A percentile compares a stretch with the other conserved stretches of the same genome.
phyloP scores from a whole-genome alignment of 129 eudicot genomes.

The Flaveria linearis region DNA sequence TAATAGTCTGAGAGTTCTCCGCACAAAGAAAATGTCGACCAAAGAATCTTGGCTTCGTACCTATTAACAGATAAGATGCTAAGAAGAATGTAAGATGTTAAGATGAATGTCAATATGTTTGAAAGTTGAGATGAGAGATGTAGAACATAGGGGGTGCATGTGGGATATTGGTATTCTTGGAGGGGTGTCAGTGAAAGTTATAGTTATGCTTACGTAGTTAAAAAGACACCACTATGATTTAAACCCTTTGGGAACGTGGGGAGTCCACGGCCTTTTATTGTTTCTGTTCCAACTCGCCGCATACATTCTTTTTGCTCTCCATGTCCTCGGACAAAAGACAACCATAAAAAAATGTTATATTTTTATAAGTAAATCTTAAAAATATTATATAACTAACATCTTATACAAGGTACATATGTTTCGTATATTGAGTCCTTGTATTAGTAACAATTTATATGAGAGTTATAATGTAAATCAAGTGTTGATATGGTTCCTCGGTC shows the following conservation, averaged over 20 bases:
- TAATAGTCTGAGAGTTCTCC: too few relatives aligned
- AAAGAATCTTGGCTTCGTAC: too few relatives aligned
- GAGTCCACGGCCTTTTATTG: slow-evolving; percentile 35
- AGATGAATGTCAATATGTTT: background rate
- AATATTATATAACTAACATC: background rate
- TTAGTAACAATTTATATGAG: background rate
- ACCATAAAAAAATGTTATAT: background rate
- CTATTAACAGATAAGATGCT: too few relatives aligned
- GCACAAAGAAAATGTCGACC: too few relatives aligned
- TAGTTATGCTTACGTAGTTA: background rate
- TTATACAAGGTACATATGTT: background rate
- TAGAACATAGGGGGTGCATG: slow-evolving; percentile 1
- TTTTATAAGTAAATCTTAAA: background rate
- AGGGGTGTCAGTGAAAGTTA: slow-evolving; percentile 26
- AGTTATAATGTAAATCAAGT: background rate
- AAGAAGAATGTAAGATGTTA: too few relatives aligned
- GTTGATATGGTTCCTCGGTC: background rate
- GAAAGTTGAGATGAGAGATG: background rate
- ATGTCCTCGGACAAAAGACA: background rate
- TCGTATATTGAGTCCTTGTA: too few relatives aligned
- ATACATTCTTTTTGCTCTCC: background rate
- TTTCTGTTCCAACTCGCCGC: slow-evolving; percentile 37
- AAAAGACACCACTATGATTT: slow-evolving; percentile 22
- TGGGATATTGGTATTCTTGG: background rate
- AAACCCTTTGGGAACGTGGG: slow-evolving; percentile 30